These are phyloP conservation scores for Nannochloris sp. DNA, from an alignment of 139 green algal species.

Conservation along the genomic window DNA sequence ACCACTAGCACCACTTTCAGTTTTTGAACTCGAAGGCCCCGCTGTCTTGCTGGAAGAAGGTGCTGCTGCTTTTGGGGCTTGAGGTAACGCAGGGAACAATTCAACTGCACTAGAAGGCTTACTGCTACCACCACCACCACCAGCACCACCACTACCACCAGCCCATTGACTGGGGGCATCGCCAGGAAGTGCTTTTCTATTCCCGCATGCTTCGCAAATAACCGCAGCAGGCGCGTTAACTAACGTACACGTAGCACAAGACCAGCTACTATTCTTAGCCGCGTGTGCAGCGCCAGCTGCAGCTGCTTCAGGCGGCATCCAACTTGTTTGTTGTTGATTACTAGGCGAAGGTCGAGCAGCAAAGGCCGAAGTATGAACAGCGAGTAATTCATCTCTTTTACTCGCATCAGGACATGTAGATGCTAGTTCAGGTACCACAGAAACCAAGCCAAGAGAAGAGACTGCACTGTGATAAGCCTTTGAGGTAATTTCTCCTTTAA, in stretches of 20 bases:
- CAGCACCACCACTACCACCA: background rate
- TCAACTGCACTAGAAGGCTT: background rate
- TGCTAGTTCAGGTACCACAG: conserved; percentile 54
- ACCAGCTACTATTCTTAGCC: conserved; percentile 30
- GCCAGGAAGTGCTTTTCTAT: background rate
- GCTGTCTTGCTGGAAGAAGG: background rate
- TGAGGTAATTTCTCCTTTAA: conserved; percentile 27
- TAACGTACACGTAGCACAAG: conserved; percentile 45
- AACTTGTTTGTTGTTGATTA: conserved; percentile 24
- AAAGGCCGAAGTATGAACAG: conserved; percentile 40
- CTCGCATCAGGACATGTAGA: conserved; percentile 47
- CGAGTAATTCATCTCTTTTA: conserved; percentile 46
- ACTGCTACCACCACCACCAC: background rate
- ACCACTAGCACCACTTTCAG: background rate
- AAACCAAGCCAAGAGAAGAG: conserved; percentile 39
- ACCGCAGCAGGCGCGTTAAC: conserved; percentile 31
- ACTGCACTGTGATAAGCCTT: conserved; percentile 39
- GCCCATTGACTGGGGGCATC: conserved; percentile 35
- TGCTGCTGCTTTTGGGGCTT: background rate
- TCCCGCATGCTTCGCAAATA: conserved; percentile 45
- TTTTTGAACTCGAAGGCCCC: background rate
- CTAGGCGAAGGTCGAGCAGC: background rate
- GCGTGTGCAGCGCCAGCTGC: conserved; percentile 38
- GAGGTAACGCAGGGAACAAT: background rate
- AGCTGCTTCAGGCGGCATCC: conserved; percentile 64